Evolutionary conservation across 1,284 basidiomycete genomes (phyloP).

Genomic region (Takashimella koratensis): DNA sequence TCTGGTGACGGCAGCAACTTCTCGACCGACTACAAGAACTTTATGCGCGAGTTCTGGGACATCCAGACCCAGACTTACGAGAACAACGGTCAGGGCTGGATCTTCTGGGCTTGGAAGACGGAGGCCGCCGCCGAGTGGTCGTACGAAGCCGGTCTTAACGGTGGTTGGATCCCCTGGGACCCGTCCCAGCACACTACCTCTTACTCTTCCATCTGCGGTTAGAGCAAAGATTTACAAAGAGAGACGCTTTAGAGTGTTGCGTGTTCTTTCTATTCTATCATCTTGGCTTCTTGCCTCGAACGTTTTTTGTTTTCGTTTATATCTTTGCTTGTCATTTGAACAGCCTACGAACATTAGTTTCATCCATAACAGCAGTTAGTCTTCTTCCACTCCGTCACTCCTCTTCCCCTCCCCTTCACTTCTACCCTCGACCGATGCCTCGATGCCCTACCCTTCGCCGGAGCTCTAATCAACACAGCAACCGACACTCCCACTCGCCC

Average conservation of each 20-base stretch:
- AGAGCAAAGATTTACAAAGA: background rate
- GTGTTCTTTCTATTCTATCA: background rate
- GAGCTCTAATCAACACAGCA: background rate
- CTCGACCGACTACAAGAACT: slow-evolving; percentile 69
- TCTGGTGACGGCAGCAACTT: slow-evolving; percentile 71
- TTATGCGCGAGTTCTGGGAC: slow-evolving; percentile 78
- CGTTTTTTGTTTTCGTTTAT: background rate
- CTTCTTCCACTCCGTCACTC: too few species aligned
- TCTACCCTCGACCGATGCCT: background rate
- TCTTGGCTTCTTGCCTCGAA: background rate
- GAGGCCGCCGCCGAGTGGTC: slow-evolving; percentile 61
- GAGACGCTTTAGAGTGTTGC: background rate
- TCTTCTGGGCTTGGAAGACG: slow-evolving; percentile 50
- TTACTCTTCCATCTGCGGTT: slow-evolving; percentile 54
- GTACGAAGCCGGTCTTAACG: slow-evolving; percentile 59
- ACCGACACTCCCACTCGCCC: too few species aligned
- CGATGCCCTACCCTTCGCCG: background rate
- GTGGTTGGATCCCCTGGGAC: slow-evolving; percentile 77
- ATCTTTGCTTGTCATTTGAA: background rate
- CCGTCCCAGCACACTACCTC: slow-evolving; percentile 55
- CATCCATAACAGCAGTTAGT: too few species aligned
- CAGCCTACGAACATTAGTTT: background rate
- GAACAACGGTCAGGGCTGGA: slow-evolving; percentile 47
- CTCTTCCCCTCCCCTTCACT: background rate
- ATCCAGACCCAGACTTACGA: slow-evolving; percentile 59